These are phyloP conservation scores for Auxenochlorella pyrenoidosa DNA, from an alignment of 139 green algal species.

Conservation along the genomic window DNA sequence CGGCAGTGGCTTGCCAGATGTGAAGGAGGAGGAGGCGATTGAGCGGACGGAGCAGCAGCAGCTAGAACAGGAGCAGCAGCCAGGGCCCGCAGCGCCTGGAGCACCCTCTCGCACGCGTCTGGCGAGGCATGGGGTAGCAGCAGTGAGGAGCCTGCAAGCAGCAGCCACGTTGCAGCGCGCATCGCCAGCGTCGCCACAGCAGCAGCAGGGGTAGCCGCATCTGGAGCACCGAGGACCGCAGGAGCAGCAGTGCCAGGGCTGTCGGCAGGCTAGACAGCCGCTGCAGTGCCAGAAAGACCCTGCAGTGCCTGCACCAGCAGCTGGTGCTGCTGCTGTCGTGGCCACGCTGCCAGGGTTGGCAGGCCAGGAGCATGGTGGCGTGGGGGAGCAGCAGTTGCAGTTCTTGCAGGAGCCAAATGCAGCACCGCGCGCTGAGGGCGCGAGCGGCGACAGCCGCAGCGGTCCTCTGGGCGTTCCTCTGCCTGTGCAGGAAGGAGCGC, in stretches of 20 bases:
- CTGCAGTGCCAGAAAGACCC: not conserved
- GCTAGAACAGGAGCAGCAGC: not conserved
- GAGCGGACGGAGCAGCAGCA: not conserved
- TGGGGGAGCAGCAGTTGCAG: not conserved
- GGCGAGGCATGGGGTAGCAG: not conserved
- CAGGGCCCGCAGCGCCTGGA: not conserved
- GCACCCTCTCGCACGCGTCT: not conserved
- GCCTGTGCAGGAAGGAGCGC: too few species aligned
- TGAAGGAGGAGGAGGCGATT: not conserved
- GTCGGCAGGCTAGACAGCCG: not conserved
- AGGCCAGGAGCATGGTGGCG: not conserved
- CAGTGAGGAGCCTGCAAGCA: not conserved
- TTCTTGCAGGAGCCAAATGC: too few species aligned
- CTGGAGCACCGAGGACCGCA: not conserved
- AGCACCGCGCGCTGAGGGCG: too few species aligned
- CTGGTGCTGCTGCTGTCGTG: too few species aligned
- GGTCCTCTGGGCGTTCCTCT: too few species aligned
- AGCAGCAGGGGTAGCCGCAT: not conserved
- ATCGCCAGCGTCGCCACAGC: not conserved
- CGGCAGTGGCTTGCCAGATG: not conserved
- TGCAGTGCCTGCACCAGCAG: too few species aligned
- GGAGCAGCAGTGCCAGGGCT: not conserved
- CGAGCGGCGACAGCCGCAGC: too few species aligned
- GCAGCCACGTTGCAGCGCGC: not conserved
- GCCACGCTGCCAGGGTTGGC: too few species aligned